Conservation (phyloP, 1,284 basidiomycete species). For the Sporisorium iseilematis-ciliati region DNA sequence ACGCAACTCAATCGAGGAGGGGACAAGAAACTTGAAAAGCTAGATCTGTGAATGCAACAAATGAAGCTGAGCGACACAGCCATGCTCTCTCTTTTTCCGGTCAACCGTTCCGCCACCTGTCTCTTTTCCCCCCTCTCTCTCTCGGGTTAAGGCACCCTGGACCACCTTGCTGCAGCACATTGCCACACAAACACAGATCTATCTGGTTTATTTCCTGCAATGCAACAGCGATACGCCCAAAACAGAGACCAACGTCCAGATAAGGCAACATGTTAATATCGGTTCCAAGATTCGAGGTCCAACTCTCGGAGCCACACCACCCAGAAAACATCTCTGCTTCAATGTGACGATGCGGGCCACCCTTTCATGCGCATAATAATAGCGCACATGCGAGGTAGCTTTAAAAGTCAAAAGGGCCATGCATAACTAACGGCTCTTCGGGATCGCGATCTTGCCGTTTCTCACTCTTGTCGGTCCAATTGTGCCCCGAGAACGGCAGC, state of each 20-base stretch:
- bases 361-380: too few relatives aligned
- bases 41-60: not conserved
- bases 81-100: not conserved
- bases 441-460: too few relatives aligned
- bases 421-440: too few relatives aligned
- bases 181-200: not conserved
- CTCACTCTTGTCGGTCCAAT: not conserved
- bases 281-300: too few relatives aligned
- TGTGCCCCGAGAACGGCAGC: not conserved
- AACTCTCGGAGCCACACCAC: too few relatives aligned
- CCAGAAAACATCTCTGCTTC: too few relatives aligned
- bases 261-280: not conserved
- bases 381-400: too few relatives aligned
- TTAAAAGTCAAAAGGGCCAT: too few relatives aligned
- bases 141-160: not conserved
- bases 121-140: not conserved
- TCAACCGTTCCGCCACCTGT: not conserved
- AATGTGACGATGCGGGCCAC: too few relatives aligned
- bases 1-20: not conserved
- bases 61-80: conserved; percentile 4
- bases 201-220: not conserved
- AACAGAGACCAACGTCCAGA: not conserved
- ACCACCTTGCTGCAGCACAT: not conserved
- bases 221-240: not conserved
- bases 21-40: not conserved